phyloP scores from a whole-genome alignment of 805 yeast genomes.

The Yamadazyma tumulicola region DNA sequence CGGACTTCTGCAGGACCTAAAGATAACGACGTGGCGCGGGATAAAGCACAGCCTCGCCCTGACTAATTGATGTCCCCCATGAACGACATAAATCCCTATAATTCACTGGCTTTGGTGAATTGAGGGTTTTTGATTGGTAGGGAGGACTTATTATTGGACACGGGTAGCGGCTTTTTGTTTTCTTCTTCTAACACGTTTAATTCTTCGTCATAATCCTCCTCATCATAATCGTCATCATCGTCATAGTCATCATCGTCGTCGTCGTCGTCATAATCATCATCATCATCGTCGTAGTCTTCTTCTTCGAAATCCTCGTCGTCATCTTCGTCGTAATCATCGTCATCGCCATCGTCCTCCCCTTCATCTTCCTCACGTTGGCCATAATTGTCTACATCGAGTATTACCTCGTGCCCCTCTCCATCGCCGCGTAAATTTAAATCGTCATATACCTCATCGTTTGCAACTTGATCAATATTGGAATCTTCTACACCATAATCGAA shows the following conservation, averaged over 20 bases:
- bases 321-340: slow-evolving; percentile 8
- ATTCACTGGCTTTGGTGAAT: slow-evolving; percentile 1
- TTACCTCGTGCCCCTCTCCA: no score
- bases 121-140: background rate
- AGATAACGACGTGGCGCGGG: no score
- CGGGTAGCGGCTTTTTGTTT: background rate
- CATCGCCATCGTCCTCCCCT: slow-evolving; percentile 12
- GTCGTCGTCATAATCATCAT: slow-evolving; percentile 6
- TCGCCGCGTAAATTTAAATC: no score
- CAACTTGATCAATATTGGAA: slow-evolving; percentile 17
- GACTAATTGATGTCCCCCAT: no score
- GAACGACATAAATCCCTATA: background rate
- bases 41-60: no score
- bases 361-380: slow-evolving; percentile 15
- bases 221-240: background rate
- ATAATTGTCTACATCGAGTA: slow-evolving; percentile 12
- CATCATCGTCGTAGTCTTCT: slow-evolving; percentile 14
- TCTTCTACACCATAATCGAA: slow-evolving; percentile 20
- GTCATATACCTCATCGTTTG: slow-evolving; percentile 12
- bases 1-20: no score
- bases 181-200: background rate
- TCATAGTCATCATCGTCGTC: slow-evolving; percentile 7
- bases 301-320: slow-evolving; percentile 11
- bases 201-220: slow-evolving; percentile 1
- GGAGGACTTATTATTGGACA: background rate